phyloP scores from a whole-genome alignment of 2,329 filamentous ascomycete species.

The Pseudocercospora ulei region DNA sequence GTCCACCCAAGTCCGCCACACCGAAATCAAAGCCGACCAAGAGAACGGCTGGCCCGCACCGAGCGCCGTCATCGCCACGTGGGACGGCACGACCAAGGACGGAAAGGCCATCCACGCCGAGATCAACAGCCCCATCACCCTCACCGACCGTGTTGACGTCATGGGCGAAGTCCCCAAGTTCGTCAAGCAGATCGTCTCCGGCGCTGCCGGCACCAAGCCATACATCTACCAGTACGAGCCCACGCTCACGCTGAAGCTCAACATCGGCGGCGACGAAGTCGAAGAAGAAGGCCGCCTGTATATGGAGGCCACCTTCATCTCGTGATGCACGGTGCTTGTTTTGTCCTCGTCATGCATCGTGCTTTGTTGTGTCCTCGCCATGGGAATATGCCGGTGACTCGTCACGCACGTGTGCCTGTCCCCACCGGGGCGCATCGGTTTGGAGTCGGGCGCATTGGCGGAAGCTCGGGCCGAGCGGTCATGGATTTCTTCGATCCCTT shows the following conservation, averaged over 20 bases:
- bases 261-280: slow-evolving; percentile 69
- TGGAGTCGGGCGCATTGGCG: too few species aligned
- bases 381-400: too few species aligned
- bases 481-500: too few species aligned
- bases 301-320: slow-evolving; percentile 94
- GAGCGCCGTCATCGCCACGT: slow-evolving; percentile 61
- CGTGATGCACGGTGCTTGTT: slow-evolving; percentile 31
- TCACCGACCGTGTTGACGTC: slow-evolving; percentile 77
- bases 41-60: slow-evolving; percentile 88
- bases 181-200: slow-evolving; percentile 85
- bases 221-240: slow-evolving; percentile 94
- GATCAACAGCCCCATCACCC: slow-evolving; percentile 57
- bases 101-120: slow-evolving; percentile 61
- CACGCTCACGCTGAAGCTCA: slow-evolving; percentile 67
- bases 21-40: slow-evolving; percentile 57
- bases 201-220: slow-evolving; percentile 81
- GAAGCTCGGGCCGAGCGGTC: too few species aligned
- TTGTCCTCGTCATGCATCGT: too few species aligned
- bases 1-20: slow-evolving; percentile 57
- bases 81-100: slow-evolving; percentile 68
- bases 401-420: too few species aligned
- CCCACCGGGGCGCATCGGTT: too few species aligned
- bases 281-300: slow-evolving; percentile 71
- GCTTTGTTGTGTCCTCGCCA: too few species aligned
- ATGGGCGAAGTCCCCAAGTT: slow-evolving; percentile 95